Conservation (phyloP, 768 basidiomycete species). For the Polyporus arcularius region DNA sequence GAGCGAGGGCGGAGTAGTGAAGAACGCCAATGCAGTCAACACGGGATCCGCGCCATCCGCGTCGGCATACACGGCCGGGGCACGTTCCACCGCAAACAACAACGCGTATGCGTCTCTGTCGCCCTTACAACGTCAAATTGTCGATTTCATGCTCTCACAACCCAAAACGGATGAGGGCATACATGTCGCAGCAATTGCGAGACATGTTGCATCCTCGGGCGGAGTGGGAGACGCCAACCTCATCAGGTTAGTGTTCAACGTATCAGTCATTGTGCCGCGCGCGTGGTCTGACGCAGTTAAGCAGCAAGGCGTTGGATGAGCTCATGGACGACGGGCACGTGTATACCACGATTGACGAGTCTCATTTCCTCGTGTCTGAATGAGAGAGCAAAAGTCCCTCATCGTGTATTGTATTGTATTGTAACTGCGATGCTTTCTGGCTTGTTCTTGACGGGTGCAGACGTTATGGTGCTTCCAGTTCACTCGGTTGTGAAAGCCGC, state of each 20-base stretch:
- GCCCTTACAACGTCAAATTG: conserved; percentile 59
- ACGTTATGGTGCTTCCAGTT: neutral
- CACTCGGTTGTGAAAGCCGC: neutral
- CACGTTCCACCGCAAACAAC: conserved; percentile 19
- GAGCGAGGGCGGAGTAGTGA: conserved; percentile 18
- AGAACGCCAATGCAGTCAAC: conserved; percentile 3
- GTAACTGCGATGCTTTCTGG: neutral
- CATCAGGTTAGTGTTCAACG: conserved; percentile 53
- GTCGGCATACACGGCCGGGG: conserved; percentile 38
- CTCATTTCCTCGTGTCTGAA: conserved; percentile 62
- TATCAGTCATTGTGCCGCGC: neutral
- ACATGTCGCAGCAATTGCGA: conserved; percentile 71
- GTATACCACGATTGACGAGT: conserved; percentile 81
- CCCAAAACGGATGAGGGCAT: conserved; percentile 62
- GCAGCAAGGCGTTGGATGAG: conserved; percentile 69
- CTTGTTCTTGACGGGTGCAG: neutral
- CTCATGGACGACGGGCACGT: conserved; percentile 81
- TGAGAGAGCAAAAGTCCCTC: conserved; percentile 3
- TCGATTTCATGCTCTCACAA: conserved; percentile 58
- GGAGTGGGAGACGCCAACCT: conserved; percentile 52
- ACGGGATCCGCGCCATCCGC: neutral
- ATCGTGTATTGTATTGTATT: neutral
- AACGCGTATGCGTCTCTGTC: conserved; percentile 61
- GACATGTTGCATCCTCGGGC: conserved; percentile 41
- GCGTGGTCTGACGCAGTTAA: neutral